Evolutionary conservation across 2,329 filamentous ascomycete species (phyloP), one percentile per base, ranked within the genome.

Genomic region (Fusarium nisikadoi): DNA sequence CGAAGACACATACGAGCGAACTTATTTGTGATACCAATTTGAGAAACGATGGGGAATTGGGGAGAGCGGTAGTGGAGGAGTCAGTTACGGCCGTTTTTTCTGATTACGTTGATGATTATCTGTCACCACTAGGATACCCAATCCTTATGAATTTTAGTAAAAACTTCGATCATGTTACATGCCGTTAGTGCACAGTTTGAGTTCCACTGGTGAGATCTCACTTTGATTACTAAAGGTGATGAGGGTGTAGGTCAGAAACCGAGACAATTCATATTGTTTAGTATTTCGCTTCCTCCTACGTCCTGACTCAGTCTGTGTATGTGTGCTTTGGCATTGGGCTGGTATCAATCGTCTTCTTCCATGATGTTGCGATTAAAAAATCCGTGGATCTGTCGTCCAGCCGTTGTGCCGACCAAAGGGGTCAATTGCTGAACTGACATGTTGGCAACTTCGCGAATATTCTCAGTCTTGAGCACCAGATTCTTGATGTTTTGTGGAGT

Each of bases 371-470:
- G 83, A 27, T 92, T 92, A 76, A 99, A 98, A 79, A 99, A 98
- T 20, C 88, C 87, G 62, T 90, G 84, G 41, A 98, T 93, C 83
- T 92, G 90, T 79, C 91, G 89, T 31, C 89, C 94, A 20, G 92
- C 90, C 79, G 95, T 92, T 71, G 86, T 91, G 1, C 96, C 96
- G 29, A 98, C 91, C 64, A 97, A 73, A 35, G 88, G 88, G 72
- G 90, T 88, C 69, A 99, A 82, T 75, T 95, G 92, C 53, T 88
- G 87, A 65, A 91, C 86, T n/a, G 86, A 86, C 89, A 97, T 94
- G 82, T 98, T 97, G 36, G 94, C 94, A 73, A 99, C 86, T 76
- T 97, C 94, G 58, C 87, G 85, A 38, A 99, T 85, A 81, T 90
- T 97, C 72, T 92, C 91, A 72, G 92, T 89, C 78, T 93, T 88